Conservation (phyloP, 192 early-diverging fungal genomes). For the Coemansia sp. region DNA sequence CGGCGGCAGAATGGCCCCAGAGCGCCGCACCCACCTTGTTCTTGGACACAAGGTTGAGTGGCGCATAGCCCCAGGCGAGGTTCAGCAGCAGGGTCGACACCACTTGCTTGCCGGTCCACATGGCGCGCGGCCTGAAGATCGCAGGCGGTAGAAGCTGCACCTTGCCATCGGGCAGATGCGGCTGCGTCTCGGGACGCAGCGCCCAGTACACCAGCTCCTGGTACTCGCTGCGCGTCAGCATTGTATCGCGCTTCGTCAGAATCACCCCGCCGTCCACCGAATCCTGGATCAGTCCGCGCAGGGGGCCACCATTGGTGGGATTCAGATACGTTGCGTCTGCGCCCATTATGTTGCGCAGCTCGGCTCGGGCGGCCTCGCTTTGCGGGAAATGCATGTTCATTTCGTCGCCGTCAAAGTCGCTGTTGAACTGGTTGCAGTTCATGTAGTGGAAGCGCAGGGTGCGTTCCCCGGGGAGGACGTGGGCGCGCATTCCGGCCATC, state of each 20-base stretch:
- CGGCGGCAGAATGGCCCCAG: conserved; percentile 81
- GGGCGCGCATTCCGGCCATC: conserved; percentile 97
- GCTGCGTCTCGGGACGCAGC: conserved; percentile 67
- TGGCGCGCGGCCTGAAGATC: conserved; percentile 76
- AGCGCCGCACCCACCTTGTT: conserved; percentile 79
- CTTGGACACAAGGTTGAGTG: conserved; percentile 87
- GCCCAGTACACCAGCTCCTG: conserved; percentile 91
- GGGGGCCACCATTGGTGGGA: conserved; percentile 93
- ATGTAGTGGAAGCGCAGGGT: conserved; percentile 99
- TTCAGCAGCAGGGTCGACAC: conserved; percentile 92
- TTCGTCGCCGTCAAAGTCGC: conserved; percentile 99
- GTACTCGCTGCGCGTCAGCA: conserved; percentile 86
- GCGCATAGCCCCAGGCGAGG: conserved; percentile 72
- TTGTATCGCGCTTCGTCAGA: conserved; percentile 84
- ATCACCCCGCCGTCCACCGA: conserved; percentile 96
- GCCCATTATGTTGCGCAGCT: conserved; percentile 92
- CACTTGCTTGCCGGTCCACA: conserved; percentile 99
- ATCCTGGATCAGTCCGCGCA: conserved; percentile 98
- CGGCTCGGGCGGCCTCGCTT: conserved; percentile 94
- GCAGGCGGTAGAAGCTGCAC: conserved; percentile 86
- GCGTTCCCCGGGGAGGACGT: conserved; percentile 92
- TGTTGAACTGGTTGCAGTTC: conserved; percentile 89
- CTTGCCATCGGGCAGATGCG: conserved; percentile 62
- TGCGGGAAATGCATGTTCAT: conserved; percentile 99
- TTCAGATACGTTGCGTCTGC: conserved; percentile 96